Evolutionary conservation across 2,329 filamentous ascomycete genomes (phyloP), one percentile per base, ranked within the genome.

Genomic region (Scedosporium aurantiacum): DNA sequence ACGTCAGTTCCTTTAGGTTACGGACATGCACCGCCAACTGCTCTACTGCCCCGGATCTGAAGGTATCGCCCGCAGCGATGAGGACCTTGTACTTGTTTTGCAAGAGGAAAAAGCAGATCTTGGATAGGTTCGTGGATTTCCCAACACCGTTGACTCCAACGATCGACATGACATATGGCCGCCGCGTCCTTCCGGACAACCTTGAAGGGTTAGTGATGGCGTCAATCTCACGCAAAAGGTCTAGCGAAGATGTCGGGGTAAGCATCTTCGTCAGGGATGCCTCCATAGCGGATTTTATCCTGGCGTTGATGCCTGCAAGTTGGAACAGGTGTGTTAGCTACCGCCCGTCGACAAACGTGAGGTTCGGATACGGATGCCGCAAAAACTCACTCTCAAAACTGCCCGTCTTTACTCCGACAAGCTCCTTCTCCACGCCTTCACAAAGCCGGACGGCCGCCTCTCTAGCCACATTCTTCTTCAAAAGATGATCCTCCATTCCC

Each of bases 141-240:
- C 94, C 94, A 43, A 99, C 94, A 60, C 94, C 94, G 73, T 99
- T 99, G 71, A 99, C 94, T 64, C 94, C 94, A 52, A 99, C 94
- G 64, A 99, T 96, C 62, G 91, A 97, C 71, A 99, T 95, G 69
- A 97, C 93, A 71, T 97, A 99, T 52, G 94, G 94, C 3, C 94
- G 87, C 21, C 82, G 75, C 63, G 81, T 80, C 66, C 83, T 78
- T 63, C 86, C 79, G 32, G 85, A 86, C 2, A 85, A 82, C 23
- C 77, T 79, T 0, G 87, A 77, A 1, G 90, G 87, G 10, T 83
- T 79, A 5, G 85, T 87, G 64, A 95, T 84, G 54, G 87, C 82
- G 70, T 93, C 87, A 67, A 99, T 97, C 72, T 96, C 91, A 68
- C 92, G 91, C 56, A 99, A 86, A 57, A 99, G 85, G 74, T 99